Evolutionary conservation across 2,329 filamentous ascomycete species (phyloP).

Genomic region (Cordyceps farinosa): DNA sequence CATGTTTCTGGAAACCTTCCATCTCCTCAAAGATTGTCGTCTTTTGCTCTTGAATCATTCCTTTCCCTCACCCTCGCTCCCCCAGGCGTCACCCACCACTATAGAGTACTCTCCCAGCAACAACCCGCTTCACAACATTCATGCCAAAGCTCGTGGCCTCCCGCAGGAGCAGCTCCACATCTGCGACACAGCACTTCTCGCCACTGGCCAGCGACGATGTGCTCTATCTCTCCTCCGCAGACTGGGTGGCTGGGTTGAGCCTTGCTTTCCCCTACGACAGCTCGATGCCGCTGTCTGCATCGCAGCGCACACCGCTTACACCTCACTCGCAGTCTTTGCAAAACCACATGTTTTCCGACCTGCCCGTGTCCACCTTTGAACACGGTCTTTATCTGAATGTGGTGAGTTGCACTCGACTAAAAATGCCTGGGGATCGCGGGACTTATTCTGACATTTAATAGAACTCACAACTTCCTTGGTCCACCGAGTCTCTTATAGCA

Average conservation of each 20-base stretch:
- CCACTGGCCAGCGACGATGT: not conserved
- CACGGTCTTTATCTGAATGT: conserved; percentile 1
- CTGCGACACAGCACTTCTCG: not conserved
- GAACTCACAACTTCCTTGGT: conserved; percentile 9
- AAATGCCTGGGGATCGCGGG: not conserved
- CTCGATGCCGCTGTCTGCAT: not conserved
- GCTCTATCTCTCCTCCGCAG: not conserved
- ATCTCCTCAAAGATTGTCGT: not conserved
- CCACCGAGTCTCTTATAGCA: not conserved
- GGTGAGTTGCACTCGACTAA: not conserved
- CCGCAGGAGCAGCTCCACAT: not conserved
- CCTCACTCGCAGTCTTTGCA: conserved; percentile 5
- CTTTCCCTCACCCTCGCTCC: not conserved
- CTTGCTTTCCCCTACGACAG: not conserved
- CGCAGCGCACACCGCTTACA: not conserved
- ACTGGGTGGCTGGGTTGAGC: not conserved
- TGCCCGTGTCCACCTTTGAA: not conserved
- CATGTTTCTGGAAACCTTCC: not conserved
- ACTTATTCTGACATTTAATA: not conserved
- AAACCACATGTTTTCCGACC: not conserved
- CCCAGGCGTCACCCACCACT: not conserved
- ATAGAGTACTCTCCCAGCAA: no score
- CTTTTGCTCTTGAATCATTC: not conserved
- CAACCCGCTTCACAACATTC: not conserved
- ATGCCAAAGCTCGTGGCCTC: conserved; percentile 1